Evolutionary conservation across 305 asterid genomes (phyloP).

Genomic region (Petunia hybrid): DNA sequence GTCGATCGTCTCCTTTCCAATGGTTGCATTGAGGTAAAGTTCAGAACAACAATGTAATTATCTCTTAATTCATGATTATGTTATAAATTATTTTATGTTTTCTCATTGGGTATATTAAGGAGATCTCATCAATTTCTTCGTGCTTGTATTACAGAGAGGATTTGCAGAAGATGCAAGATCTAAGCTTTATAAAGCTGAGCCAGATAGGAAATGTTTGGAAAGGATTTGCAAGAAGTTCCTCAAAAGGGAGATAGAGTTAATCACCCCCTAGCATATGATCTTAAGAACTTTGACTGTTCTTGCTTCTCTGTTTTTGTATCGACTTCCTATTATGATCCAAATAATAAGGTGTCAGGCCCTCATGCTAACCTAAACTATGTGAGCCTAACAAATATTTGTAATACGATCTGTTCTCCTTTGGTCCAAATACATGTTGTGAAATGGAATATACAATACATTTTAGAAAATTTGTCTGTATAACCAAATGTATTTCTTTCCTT

Average conservation of each 20-base stretch:
- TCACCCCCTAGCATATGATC: neutral
- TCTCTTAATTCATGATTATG: neutral
- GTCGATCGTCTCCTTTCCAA: slow-evolving; percentile 60
- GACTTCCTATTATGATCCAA: neutral
- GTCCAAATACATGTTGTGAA: neutral
- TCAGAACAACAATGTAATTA: neutral
- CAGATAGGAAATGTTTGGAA: slow-evolving; percentile 62
- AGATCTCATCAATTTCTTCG: neutral
- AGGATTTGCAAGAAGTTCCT: slow-evolving; percentile 65
- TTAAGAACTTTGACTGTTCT: neutral
- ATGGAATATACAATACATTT: neutral
- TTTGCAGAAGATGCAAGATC: slow-evolving; percentile 62
- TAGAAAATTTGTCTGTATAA: neutral
- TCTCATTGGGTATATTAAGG: neutral
- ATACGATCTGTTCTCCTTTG: neutral
- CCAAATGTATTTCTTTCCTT: neutral
- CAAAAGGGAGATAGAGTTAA: slow-evolving; percentile 39
- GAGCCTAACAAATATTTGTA: neutral
- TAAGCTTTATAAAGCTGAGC: slow-evolving; percentile 49
- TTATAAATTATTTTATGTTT: neutral
- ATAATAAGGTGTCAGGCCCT: neutral
- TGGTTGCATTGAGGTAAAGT: slow-evolving; percentile 54
- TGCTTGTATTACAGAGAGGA: slow-evolving; percentile 42
- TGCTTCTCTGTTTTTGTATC: neutral
- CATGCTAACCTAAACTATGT: neutral